Conservation (phyloP, 192 early-diverging fungal genomes). For the Coemansia pectinata region DNA sequence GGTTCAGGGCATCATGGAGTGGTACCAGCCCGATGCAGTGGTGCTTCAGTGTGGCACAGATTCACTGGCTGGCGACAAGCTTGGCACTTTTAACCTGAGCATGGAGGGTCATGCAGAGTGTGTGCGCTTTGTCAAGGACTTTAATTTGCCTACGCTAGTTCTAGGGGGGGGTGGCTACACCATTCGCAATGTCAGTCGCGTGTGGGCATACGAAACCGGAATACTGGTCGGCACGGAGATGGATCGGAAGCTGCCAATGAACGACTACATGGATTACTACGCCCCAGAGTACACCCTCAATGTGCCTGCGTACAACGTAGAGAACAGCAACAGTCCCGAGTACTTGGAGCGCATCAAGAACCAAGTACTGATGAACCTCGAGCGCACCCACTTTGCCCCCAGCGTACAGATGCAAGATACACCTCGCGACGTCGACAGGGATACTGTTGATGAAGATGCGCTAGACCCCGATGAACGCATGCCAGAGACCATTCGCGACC, state of each 20-base stretch:
- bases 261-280: slow-evolving; percentile 92
- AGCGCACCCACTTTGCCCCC: slow-evolving; percentile 64
- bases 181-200: slow-evolving; percentile 90
- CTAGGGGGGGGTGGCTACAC: slow-evolving; percentile 98
- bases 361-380: slow-evolving; percentile 64
- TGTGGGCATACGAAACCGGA: slow-evolving; percentile 95
- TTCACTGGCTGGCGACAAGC: slow-evolving; percentile 86
- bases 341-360: slow-evolving; percentile 74
- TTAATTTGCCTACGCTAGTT: slow-evolving; percentile 89
- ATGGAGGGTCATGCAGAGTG: slow-evolving; percentile 94
- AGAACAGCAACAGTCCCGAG: slow-evolving; percentile 84
- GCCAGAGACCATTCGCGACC: slow-evolving; percentile 43
- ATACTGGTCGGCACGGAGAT: slow-evolving; percentile 75
- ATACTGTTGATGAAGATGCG: slow-evolving; percentile 45
- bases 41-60: slow-evolving; percentile 98
- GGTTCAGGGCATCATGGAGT: slow-evolving; percentile 85
- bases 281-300: slow-evolving; percentile 90
- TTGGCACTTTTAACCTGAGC: slow-evolving; percentile 93
- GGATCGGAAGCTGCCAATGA: slow-evolving; percentile 76
- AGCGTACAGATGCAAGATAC: slow-evolving; percentile 59
- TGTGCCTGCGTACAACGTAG: slow-evolving; percentile 81
- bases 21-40: slow-evolving; percentile 87
- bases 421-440: slow-evolving; percentile 46
- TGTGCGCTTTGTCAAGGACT: slow-evolving; percentile 87
- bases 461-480: slow-evolving; percentile 55